Percentiles rank a stretch among this genome's conserved stretches.
phyloP scores from a whole-genome alignment of 1,139 yeast species.

The Nakaseomyces uthaithaninus region DNA sequence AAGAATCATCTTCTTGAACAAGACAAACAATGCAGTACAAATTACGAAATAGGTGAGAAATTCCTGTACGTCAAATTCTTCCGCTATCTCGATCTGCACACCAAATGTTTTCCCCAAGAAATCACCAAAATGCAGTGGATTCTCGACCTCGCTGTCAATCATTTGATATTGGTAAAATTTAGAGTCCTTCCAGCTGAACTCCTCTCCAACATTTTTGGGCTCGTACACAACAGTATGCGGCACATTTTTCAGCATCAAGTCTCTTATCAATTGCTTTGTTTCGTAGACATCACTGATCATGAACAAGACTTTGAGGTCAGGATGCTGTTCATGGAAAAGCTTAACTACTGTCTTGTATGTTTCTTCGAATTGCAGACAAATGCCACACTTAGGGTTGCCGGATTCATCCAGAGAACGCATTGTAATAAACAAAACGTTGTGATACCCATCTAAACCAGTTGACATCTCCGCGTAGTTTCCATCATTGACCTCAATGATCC shows the following conservation, averaged over 20 bases:
- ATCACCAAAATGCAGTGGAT: slow-evolving; percentile 42
- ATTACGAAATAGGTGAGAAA: slow-evolving; percentile 42
- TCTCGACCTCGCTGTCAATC: slow-evolving; percentile 22
- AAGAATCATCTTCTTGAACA: slow-evolving; percentile 41
- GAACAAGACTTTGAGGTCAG: slow-evolving; percentile 39
- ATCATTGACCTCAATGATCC: slow-evolving; percentile 29
- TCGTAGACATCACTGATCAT: slow-evolving; percentile 44
- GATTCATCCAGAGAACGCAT: slow-evolving; percentile 31
- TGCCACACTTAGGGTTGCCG: slow-evolving; percentile 34
- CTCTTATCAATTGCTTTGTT: slow-evolving; percentile 36
- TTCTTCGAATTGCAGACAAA: slow-evolving; percentile 38
- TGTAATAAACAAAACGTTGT: slow-evolving; percentile 40
- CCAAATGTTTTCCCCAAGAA: slow-evolving; percentile 43
- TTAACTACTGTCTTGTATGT: slow-evolving; percentile 37
- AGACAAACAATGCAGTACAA: slow-evolving; percentile 40
- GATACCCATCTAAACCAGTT: slow-evolving; percentile 37
- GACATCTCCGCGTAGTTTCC: slow-evolving; percentile 28
- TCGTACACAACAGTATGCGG: slow-evolving; percentile 65
- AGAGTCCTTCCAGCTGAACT: slow-evolving; percentile 25
- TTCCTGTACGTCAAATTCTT: slow-evolving; percentile 36
- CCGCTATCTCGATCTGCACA: slow-evolving; percentile 38
- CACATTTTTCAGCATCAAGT: slow-evolving; percentile 40
- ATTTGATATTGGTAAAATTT: slow-evolving; percentile 33
- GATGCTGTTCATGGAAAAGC: slow-evolving; percentile 40
- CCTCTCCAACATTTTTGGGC: slow-evolving; percentile 33